Percentiles rank a stretch among this genome's conserved stretches.
These are phyloP conservation scores for Serendipita sp. DNA, from an alignment of 768 basidiomycete genomes.

Conservation along the genomic window DNA sequence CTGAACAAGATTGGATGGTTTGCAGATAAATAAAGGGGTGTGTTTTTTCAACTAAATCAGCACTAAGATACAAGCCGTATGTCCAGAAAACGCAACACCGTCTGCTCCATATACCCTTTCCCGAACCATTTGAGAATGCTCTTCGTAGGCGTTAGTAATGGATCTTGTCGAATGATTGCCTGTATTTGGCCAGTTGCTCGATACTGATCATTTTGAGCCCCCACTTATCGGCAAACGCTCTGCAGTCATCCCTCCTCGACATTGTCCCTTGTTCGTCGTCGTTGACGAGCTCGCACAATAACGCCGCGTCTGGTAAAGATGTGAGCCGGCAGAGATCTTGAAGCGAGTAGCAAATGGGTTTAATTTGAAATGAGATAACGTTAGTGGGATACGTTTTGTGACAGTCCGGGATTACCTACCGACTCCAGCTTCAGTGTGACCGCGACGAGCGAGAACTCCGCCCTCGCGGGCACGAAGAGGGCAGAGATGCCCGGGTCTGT, in stretches of 20 bases:
- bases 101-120: too few relatives aligned
- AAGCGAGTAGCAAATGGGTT: background rate
- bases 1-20: background rate
- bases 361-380: background rate
- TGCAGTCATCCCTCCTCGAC: conserved; percentile 89
- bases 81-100: too few relatives aligned
- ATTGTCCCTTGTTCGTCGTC: conserved; percentile 78
- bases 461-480: conserved; percentile 77
- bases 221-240: conserved; percentile 79
- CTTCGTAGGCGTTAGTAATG: background rate
- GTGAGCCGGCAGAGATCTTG: conserved; percentile 71
- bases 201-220: conserved; percentile 91
- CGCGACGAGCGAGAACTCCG: conserved; percentile 72
- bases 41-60: background rate
- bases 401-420: conserved; percentile 21
- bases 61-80: background rate
- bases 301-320: conserved; percentile 49
- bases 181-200: conserved; percentile 34
- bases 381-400: too few relatives aligned
- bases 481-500: conserved; percentile 89
- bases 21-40: background rate
- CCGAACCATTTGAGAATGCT: background rate
- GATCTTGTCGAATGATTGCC: conserved; percentile 10
- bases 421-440: conserved; percentile 84
- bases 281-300: conserved; percentile 91